Percentiles rank a stretch among this genome's conserved stretches.
These are phyloP conservation scores for Tilletia indica DNA, from an alignment of 1,284 basidiomycete genomes.

Conservation along the genomic window DNA sequence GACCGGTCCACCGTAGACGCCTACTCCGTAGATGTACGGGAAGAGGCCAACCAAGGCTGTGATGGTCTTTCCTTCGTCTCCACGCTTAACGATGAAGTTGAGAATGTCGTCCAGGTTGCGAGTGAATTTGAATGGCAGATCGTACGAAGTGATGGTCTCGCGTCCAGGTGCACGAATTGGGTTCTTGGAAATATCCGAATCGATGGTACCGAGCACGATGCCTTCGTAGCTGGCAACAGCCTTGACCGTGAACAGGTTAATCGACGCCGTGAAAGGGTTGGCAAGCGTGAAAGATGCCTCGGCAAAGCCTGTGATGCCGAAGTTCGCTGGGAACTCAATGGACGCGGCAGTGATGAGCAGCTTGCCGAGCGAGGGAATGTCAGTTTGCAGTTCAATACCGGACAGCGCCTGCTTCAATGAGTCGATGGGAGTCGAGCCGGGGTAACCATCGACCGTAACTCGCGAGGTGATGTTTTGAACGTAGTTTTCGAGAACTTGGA, in stretches of 20 bases:
- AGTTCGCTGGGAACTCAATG: conserved; percentile 54
- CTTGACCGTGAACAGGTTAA: conserved; percentile 16
- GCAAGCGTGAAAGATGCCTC: conserved; percentile 57
- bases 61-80: neutral
- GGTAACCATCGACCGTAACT: conserved; percentile 66
- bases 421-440: conserved; percentile 65
- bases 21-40: neutral
- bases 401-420: conserved; percentile 69
- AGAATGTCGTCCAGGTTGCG: conserved; percentile 9
- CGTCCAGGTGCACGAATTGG: conserved; percentile 18
- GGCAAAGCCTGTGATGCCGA: conserved; percentile 63
- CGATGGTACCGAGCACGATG: conserved; percentile 18
- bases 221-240: conserved; percentile 10
- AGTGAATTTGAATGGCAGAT: conserved; percentile 17
- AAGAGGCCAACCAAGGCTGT: neutral
- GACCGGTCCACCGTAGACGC: neutral
- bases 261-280: conserved; percentile 19
- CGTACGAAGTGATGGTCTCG: neutral
- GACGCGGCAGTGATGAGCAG: conserved; percentile 63
- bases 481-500: conserved; percentile 68
- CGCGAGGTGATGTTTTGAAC: conserved; percentile 67
- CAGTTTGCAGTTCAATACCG: conserved; percentile 65
- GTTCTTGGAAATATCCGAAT: conserved; percentile 14
- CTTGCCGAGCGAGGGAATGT: conserved; percentile 68
- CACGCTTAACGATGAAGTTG: conserved; percentile 5